Evolutionary conservation across 768 basidiomycete species (phyloP).

Genomic region (Mycena belliarum): DNA sequence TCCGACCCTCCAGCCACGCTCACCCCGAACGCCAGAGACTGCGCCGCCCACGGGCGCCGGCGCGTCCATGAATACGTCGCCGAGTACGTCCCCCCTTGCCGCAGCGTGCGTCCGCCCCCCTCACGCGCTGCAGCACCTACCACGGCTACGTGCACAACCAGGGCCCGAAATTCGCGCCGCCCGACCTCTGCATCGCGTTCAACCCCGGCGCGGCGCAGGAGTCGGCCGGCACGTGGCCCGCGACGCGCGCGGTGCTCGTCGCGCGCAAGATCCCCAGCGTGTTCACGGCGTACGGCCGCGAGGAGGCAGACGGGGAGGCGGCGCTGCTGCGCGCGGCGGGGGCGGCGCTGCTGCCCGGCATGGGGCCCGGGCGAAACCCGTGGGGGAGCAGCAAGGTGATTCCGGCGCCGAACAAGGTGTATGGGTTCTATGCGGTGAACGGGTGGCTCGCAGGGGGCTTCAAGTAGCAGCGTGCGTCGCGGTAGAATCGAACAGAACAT

Average conservation of each 20-base stretch:
- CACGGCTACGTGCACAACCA: not conserved
- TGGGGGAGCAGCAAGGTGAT: too few relatives aligned
- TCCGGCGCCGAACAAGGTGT: too few relatives aligned
- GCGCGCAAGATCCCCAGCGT: slow-evolving; percentile 9
- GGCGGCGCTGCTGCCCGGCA: too few relatives aligned
- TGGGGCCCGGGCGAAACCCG: too few relatives aligned
- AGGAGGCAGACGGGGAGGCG: slow-evolving; percentile 21
- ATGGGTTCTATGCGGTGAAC: too few relatives aligned
- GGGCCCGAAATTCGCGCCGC: too few relatives aligned
- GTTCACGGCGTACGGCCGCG: slow-evolving; percentile 19
- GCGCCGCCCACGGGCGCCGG: slow-evolving; percentile 3
- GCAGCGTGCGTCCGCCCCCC: not conserved
- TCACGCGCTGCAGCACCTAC: slow-evolving; percentile 10
- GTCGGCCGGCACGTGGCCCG: slow-evolving; percentile 5
- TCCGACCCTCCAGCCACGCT: too few relatives aligned
- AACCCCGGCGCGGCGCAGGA: not conserved
- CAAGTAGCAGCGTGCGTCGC: too few relatives aligned
- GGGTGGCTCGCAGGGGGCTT: too few relatives aligned
- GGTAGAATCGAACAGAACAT: too few relatives aligned
- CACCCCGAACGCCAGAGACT: not conserved
- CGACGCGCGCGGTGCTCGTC: slow-evolving; percentile 15
- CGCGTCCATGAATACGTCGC: slow-evolving; percentile 8
- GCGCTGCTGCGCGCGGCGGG: too few relatives aligned
- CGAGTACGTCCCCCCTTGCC: not conserved
- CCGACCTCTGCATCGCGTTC: too few relatives aligned